Evolutionary conservation across 2,329 filamentous ascomycete genomes (phyloP).

Genomic region (Parasarocladium wereldwijsianum): DNA sequence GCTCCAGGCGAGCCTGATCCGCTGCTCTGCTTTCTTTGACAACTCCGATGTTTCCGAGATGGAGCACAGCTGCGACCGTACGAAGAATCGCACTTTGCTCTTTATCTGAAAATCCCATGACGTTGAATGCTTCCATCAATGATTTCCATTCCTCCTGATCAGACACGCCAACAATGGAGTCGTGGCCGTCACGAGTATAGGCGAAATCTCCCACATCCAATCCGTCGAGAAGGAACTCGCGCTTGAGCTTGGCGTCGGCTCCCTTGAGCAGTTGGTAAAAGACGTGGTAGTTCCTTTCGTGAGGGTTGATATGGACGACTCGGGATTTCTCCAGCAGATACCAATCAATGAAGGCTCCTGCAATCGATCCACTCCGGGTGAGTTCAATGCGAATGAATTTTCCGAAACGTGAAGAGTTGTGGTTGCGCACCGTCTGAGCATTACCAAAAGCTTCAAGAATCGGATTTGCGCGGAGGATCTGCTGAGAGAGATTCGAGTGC

Average conservation of each 20-base stretch:
- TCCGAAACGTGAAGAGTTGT: slow-evolving; percentile 95
- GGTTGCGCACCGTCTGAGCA: slow-evolving; percentile 92
- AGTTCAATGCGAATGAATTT: slow-evolving; percentile 99
- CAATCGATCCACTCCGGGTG: slow-evolving; percentile 73
- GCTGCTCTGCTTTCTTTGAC: slow-evolving; percentile 80
- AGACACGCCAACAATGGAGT: slow-evolving; percentile 79
- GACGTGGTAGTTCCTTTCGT: slow-evolving; percentile 91
- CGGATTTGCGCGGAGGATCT: slow-evolving; percentile 90
- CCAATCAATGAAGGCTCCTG: slow-evolving; percentile 96
- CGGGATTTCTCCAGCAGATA: slow-evolving; percentile 97
- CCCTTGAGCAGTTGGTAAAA: slow-evolving; percentile 93
- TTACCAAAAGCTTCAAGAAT: slow-evolving; percentile 98
- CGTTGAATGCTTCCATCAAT: slow-evolving; percentile 78
- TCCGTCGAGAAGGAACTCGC: slow-evolving; percentile 60
- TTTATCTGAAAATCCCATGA: slow-evolving; percentile 83
- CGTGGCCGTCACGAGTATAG: slow-evolving; percentile 84
- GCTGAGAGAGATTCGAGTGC: slow-evolving; percentile 81
- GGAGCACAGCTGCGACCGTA: slow-evolving; percentile 81
- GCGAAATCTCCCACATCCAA: slow-evolving; percentile 75
- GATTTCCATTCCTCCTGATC: slow-evolving; percentile 82
- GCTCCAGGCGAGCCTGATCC: slow-evolving; percentile 73
- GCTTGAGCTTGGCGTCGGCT: slow-evolving; percentile 57
- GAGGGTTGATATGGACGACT: slow-evolving; percentile 73
- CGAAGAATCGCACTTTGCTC: slow-evolving; percentile 74
- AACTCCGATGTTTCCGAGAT: slow-evolving; percentile 83